phyloP scores from a whole-genome alignment of 2,329 filamentous ascomycete species.

The Lizonia empirigonia region DNA sequence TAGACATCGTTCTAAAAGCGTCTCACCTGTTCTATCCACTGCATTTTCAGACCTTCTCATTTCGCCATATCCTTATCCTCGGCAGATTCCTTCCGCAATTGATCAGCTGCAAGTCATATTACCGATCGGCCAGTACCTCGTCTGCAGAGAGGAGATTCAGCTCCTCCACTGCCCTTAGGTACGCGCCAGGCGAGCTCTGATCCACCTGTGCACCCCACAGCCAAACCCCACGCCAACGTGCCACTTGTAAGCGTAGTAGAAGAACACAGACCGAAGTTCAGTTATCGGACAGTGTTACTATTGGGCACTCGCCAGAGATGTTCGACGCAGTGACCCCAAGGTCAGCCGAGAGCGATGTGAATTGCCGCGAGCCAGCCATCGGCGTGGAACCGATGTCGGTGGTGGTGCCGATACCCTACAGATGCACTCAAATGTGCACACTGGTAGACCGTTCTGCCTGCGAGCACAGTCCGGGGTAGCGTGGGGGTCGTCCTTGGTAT shows the following conservation, averaged over 20 bases:
- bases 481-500: slow-evolving; percentile 8
- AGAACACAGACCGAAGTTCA: not conserved
- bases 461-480: slow-evolving; percentile 9
- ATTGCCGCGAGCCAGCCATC: slow-evolving; percentile 2
- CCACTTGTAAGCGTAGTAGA: too few species aligned
- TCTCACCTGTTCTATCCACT: too few species aligned
- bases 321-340: too few species aligned
- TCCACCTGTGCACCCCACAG: not conserved
- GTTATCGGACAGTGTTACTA: not conserved
- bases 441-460: not conserved
- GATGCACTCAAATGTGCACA: not conserved
- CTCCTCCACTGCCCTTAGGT: too few species aligned
- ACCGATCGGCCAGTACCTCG: too few species aligned
- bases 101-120: too few species aligned
- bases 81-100: too few species aligned
- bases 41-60: too few species aligned
- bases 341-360: slow-evolving; percentile 11
- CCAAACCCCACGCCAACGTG: not conserved
- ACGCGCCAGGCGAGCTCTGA: too few species aligned
- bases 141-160: too few species aligned
- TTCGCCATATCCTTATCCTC: too few species aligned
- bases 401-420: not conserved
- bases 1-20: too few species aligned
- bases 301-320: not conserved
- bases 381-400: slow-evolving; percentile 4